Percentiles rank a stretch among this genome's conserved stretches.
Evolutionary conservation across 192 early-diverging fungal genomes (phyloP).

Genomic region (Glomus cerebriforme): DNA sequence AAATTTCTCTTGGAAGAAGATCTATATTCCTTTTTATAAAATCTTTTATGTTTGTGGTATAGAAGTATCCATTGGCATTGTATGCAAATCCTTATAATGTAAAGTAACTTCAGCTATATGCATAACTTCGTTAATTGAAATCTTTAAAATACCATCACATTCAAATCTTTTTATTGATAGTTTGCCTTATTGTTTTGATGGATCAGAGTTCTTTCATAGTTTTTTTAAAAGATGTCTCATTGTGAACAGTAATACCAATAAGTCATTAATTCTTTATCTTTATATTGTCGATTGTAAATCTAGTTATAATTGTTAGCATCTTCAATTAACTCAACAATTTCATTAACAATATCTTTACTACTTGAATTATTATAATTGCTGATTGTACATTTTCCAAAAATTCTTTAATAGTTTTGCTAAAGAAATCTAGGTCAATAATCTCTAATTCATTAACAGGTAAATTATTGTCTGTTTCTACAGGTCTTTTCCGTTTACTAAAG

Average conservation of each 20-base stretch:
- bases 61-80: not conserved
- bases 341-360: too few species aligned
- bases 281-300: constrained; percentile 2
- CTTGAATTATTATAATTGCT: too few species aligned
- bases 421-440: too few species aligned
- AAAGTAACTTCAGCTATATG: not conserved
- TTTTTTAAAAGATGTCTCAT: not conserved
- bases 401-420: too few species aligned
- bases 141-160: not conserved
- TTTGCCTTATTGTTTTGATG: not conserved
- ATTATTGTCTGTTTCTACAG: too few species aligned
- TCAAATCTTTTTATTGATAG: not conserved
- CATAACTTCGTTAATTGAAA: not conserved
- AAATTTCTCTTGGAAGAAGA: constrained; percentile 18
- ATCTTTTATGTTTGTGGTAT: not conserved
- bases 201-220: not conserved
- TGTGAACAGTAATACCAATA: constrained; percentile 22
- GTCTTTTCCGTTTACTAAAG: not conserved
- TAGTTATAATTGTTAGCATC: not conserved
- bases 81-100: not conserved
- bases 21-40: constrained; percentile 13
- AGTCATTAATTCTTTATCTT: not conserved
- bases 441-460: too few species aligned
- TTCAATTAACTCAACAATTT: too few species aligned
- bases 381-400: too few species aligned